Percentiles rank a stretch among this genome's conserved stretches.
Conservation (phyloP, 768 basidiomycete genomes). For the Auricularia auricula-judae region DNA sequence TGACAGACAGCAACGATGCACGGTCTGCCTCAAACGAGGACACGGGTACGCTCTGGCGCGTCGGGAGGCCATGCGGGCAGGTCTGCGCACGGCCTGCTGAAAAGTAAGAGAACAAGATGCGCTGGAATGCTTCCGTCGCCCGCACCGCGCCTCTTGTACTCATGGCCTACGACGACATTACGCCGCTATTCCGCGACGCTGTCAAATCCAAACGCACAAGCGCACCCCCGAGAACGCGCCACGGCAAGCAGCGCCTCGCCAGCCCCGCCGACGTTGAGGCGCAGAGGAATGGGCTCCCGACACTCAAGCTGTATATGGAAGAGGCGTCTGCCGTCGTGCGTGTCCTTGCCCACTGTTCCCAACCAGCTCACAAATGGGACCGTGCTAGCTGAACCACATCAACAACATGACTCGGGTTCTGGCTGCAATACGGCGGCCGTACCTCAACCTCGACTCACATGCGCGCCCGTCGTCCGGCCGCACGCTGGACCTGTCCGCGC, state of each 20-base stretch:
- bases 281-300: constrained; percentile 9
- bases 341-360: constrained; percentile 16
- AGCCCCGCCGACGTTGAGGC: not conserved
- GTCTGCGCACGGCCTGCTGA: not conserved
- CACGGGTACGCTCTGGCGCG: not conserved
- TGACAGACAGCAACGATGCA: constrained; percentile 7
- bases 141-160: not conserved
- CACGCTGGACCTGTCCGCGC: constrained; percentile 39
- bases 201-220: constrained; percentile 35
- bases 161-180: constrained; percentile 54
- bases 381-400: constrained; percentile 57
- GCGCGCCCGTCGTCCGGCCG: constrained; percentile 39
- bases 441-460: constrained; percentile 68
- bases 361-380: not conserved
- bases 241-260: constrained; percentile 1
- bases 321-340: constrained; percentile 67
- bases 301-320: constrained; percentile 53
- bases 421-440: constrained; percentile 66
- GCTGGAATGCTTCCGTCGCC: not conserved
- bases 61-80: not conserved
- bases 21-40: constrained; percentile 12
- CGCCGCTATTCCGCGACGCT: constrained; percentile 46
- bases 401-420: constrained; percentile 63
- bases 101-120: not conserved
- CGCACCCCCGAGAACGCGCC: constrained; percentile 14